phyloP scores from a whole-genome alignment of 75 land plant species.

The Pinus taeda region DNA sequence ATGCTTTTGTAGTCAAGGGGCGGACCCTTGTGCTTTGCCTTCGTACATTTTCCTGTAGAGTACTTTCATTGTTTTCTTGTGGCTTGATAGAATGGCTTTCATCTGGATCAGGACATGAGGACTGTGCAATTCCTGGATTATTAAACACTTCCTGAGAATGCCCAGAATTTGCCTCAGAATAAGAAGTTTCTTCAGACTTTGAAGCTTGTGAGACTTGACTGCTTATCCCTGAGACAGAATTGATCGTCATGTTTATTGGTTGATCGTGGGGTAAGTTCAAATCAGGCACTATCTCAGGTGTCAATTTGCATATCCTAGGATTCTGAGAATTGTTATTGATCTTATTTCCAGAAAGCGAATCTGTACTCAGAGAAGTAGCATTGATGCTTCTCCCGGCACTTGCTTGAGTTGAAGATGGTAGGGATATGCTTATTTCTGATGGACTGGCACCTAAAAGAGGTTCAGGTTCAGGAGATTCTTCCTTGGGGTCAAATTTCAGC shows the following conservation, averaged over 20 bases:
- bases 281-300: neutral
- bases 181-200: neutral
- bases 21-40: slow-evolving; percentile 53
- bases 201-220: neutral
- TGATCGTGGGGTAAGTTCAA: slow-evolving; percentile 2
- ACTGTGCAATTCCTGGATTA: neutral
- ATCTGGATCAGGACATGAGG: neutral
- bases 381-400: neutral
- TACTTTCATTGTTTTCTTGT: neutral
- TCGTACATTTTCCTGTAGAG: slow-evolving; percentile 7
- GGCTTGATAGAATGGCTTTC: neutral
- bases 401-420: neutral
- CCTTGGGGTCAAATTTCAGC: neutral
- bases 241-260: neutral
- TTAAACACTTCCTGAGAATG: neutral
- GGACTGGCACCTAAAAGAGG: neutral
- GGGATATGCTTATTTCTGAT: neutral
- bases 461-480: neutral
- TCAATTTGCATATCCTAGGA: neutral
- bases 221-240: neutral
- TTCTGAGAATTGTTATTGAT: slow-evolving; percentile 1
- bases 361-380: neutral
- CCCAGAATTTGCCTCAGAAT: neutral
- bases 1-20: slow-evolving; percentile 42
- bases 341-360: slow-evolving; percentile 1